Evolutionary conservation across 2,329 filamentous ascomycete genomes (phyloP).

Genomic region (Ciborinia camelliae): DNA sequence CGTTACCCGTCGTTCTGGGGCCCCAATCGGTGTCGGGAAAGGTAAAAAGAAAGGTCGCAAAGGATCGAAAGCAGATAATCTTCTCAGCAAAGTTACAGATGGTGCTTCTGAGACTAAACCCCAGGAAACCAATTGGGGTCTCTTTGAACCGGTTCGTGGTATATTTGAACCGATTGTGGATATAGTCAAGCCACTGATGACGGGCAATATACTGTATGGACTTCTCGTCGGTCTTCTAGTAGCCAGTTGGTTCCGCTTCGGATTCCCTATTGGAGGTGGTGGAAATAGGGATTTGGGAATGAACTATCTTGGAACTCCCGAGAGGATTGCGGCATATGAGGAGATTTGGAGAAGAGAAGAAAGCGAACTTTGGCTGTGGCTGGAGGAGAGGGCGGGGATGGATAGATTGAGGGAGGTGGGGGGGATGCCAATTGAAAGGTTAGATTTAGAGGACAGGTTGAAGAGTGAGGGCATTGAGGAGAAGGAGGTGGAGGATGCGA

Average conservation of each 20-base stretch:
- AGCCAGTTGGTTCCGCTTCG: slow-evolving; percentile 69
- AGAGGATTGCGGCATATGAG: slow-evolving; percentile 80
- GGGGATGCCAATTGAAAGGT: slow-evolving; percentile 33
- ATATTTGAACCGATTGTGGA: slow-evolving; percentile 67
- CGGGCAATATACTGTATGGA: slow-evolving; percentile 72
- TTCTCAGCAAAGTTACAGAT: slow-evolving; percentile 40
- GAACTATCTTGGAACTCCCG: slow-evolving; percentile 47
- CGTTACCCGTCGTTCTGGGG: slow-evolving; percentile 56
- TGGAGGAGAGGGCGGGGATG: slow-evolving; percentile 49
- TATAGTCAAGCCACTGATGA: slow-evolving; percentile 67
- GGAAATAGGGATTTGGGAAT: slow-evolving; percentile 41
- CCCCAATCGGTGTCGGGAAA: slow-evolving; percentile 50
- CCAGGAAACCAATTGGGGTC: slow-evolving; percentile 61
- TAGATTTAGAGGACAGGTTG: slow-evolving; percentile 29
- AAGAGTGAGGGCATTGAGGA: slow-evolving; percentile 29
- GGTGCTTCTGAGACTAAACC: slow-evolving; percentile 37
- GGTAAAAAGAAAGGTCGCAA: slow-evolving; percentile 50
- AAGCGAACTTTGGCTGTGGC: slow-evolving; percentile 39
- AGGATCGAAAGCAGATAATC: slow-evolving; percentile 45
- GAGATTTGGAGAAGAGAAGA: slow-evolving; percentile 62
- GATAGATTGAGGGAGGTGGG: slow-evolving; percentile 63
- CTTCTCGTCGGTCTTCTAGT: slow-evolving; percentile 71
- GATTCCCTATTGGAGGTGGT: slow-evolving; percentile 41
- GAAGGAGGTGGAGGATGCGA: slow-evolving; percentile 36
- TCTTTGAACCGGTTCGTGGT: slow-evolving; percentile 73